A percentile compares a stretch with the other conserved stretches of the same genome.
Evolutionary conservation across 805 yeast species (phyloP).

Genomic region (Kregervanrija delftensis): DNA sequence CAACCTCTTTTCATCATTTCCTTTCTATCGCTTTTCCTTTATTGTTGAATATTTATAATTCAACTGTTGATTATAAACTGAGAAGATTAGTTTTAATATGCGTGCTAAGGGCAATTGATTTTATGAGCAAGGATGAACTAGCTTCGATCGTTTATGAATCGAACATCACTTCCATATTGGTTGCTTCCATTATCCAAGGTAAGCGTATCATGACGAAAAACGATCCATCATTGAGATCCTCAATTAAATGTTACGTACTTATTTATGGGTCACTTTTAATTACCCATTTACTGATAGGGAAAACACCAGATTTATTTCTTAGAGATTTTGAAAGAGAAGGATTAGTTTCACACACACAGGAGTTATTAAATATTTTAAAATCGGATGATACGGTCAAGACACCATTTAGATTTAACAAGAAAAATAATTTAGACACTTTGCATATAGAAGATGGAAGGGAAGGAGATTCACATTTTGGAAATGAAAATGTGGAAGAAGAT

Average conservation of each 20-base stretch:
- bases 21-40: conserved; percentile 42
- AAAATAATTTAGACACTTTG: not conserved
- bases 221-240: conserved; percentile 3
- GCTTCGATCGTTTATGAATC: conserved; percentile 27
- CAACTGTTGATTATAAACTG: conserved; percentile 62
- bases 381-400: conserved; percentile 9
- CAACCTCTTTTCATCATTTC: conserved; percentile 24
- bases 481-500: conserved; percentile 11
- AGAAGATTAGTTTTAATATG: conserved; percentile 51
- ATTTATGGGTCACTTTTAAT: conserved; percentile 47
- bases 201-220: conserved; percentile 22
- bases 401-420: not conserved
- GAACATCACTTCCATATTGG: conserved; percentile 42
- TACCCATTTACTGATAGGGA: conserved; percentile 36
- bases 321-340: conserved; percentile 65
- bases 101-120: conserved; percentile 43
- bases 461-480: not conserved
- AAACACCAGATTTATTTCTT: conserved; percentile 38
- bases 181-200: conserved; percentile 56
- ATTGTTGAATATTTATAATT: conserved; percentile 58
- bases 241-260: conserved; percentile 31
- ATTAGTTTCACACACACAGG: conserved; percentile 43
- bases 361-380: conserved; percentile 24
- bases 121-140: conserved; percentile 29
- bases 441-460: too few relatives aligned